Base-by-base conservation (phyloP, 768 basidiomycete species). In the Kwoniella heveanensis region DNA sequence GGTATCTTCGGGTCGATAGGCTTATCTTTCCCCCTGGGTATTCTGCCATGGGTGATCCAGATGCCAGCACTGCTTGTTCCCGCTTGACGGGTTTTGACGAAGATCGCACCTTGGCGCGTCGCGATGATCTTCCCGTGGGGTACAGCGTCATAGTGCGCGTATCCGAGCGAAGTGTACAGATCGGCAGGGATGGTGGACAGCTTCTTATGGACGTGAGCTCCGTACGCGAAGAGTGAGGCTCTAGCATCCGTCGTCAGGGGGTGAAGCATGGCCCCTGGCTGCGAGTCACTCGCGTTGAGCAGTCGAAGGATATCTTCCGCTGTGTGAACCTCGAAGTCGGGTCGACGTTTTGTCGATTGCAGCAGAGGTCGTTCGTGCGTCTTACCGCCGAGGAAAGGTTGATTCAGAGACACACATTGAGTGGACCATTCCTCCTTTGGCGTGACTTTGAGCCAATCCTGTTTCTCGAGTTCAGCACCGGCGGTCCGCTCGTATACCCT, bases 31-130 rank as follows among this genome's bases (percentile, higher is more conserved):
- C 63, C 64, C 55, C 70, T 72, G 3, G 74, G 77, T n/a, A 71
- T 56, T 53, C 77, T 58, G 48, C 72, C 77, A 37, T 73, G 72
- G 8, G 72, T 75, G 44, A 78, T 72, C 77, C 77, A 78, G 6
- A 76, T 52, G 5, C 65, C 75, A 2, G 62, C 64, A 27, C 3
- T 30, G 4, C 36, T 25, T 24, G 36, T 61, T n/a, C 54, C 26
- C 2, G 26, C 47, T 30, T 47, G 49, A 15, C 22, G 44, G 36
- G 70, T 76, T 63, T 74, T 76, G 68, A 78, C 50, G 37, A 73
- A 70, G 15, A 76, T 61, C 26, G 77, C 77, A 12, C 77, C 77
- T 25, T 69, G 46, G 47, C 74, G 51, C 10, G 55, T 65, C 10
- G 72, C 77, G 7, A 74, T 50, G 44, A 74, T 61, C 21, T 50